Conservation (phyloP, 495 filamentous ascomycete species). For the Aspergillus ostianus region DNA sequence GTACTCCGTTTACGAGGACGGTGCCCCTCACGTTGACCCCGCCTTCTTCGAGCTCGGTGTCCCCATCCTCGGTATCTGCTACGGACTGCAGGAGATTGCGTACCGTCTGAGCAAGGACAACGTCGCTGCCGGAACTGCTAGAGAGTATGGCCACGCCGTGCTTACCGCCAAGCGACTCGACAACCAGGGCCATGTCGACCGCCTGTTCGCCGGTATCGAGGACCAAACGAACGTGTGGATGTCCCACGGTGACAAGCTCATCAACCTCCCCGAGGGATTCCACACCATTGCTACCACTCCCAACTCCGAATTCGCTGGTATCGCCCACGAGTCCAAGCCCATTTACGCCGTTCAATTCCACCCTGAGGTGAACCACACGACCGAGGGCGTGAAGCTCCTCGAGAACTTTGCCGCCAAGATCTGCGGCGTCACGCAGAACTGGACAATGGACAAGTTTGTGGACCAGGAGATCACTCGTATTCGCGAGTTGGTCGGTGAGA, state of each 20-base stretch:
- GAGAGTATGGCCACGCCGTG: constrained; percentile 71
- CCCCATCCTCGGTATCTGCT: constrained; percentile 77
- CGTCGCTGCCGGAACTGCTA: constrained; percentile 67
- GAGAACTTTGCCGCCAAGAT: constrained; percentile 80
- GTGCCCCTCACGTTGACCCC: constrained; percentile 74
- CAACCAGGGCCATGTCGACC: constrained; percentile 55
- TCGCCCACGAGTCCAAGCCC: constrained; percentile 68
- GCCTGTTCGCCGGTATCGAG: constrained; percentile 68
- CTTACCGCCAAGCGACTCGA: constrained; percentile 51
- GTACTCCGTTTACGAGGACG: constrained; percentile 70
- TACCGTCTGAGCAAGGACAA: constrained; percentile 66
- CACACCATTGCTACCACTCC: constrained; percentile 66
- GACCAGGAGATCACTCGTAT: constrained; percentile 77
- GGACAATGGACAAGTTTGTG: constrained; percentile 81
- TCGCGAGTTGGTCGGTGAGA: constrained; percentile 69
- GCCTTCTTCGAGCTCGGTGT: constrained; percentile 75
- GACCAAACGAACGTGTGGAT: constrained; percentile 74
- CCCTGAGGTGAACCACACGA: constrained; percentile 71
- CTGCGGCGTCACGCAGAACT: constrained; percentile 69
- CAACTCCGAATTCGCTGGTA: constrained; percentile 78
- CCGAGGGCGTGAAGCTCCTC: constrained; percentile 58
- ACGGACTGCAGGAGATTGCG: constrained; percentile 80
- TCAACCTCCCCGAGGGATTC: constrained; percentile 68
- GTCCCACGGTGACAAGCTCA: constrained; percentile 85
- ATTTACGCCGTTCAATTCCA: constrained; percentile 77